Conservation (phyloP, 73 alveolate genomes). For the Paramecium sexaurelia region DNA sequence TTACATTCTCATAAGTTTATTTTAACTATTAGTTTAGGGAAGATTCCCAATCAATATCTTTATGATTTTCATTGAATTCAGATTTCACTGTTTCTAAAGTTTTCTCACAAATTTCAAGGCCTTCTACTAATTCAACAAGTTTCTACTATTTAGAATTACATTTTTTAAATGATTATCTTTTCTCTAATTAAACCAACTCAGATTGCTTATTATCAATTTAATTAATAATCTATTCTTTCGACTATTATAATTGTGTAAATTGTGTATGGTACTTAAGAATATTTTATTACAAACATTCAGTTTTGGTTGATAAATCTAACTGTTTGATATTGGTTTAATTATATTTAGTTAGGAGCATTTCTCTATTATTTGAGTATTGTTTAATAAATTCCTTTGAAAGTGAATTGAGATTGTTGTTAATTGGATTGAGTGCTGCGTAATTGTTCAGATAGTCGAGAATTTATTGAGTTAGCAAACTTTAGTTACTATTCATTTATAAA, state of each 20-base stretch:
- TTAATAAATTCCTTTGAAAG: neutral
- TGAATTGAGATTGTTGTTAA: neutral
- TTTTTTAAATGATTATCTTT: neutral
- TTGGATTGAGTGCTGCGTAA: neutral
- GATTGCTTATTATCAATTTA: neutral
- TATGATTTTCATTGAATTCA: neutral
- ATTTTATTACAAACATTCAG: neutral
- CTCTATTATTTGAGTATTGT: neutral
- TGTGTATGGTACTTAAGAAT: neutral
- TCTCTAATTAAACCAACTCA: neutral
- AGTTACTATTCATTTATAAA: neutral
- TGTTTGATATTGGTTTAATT: neutral
- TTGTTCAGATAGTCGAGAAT: neutral
- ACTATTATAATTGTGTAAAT: neutral
- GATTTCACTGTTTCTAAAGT: constrained; percentile 16
- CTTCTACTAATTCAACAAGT: neutral
- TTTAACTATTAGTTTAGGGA: neutral
- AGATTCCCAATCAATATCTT: neutral
- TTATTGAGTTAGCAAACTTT: neutral
- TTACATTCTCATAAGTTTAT: neutral
- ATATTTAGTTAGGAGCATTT: neutral
- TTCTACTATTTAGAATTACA: neutral
- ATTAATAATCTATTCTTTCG: neutral
- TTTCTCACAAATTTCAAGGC: neutral
- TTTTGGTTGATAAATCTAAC: neutral